These are phyloP conservation scores for Neohortaea acidophila DNA, from an alignment of 495 filamentous ascomycete genomes.

Conservation along the genomic window DNA sequence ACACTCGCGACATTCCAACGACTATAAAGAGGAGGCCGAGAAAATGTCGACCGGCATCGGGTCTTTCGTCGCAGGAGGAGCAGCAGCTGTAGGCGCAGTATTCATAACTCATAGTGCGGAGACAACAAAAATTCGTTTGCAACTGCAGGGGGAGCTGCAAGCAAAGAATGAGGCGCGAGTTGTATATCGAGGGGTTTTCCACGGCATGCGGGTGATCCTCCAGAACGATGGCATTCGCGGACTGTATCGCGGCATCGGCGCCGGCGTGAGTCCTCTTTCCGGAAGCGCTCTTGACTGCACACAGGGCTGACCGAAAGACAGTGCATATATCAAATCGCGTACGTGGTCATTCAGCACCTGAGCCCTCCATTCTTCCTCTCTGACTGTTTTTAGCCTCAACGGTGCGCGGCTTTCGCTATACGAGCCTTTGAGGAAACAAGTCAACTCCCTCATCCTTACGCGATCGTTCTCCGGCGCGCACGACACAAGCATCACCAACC, in stretches of 20 bases:
- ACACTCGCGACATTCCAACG: too few relatives aligned
- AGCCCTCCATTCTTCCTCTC: too few relatives aligned
- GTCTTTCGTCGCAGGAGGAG: constrained; percentile 82
- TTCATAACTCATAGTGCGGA: constrained; percentile 97
- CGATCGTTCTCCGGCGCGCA: constrained; percentile 41
- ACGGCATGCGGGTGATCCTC: constrained; percentile 80
- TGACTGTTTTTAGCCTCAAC: too few relatives aligned
- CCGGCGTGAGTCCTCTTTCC: too few relatives aligned
- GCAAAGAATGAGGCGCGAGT: constrained; percentile 65
- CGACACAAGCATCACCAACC: constrained; percentile 38
- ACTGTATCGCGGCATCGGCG: constrained; percentile 81
- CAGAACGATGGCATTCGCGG: constrained; percentile 80
- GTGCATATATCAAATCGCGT: constrained; percentile 97
- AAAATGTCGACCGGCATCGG: constrained; percentile 24
- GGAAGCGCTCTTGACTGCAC: too few relatives aligned
- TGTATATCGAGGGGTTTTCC: constrained; percentile 82
- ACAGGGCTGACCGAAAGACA: constrained; percentile 23
- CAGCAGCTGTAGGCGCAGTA: constrained; percentile 92
- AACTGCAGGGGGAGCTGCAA: constrained; percentile 93
- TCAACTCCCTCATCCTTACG: constrained; percentile 34
- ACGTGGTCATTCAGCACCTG: too few relatives aligned
- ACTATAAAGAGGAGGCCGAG: not conserved
- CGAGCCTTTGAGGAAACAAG: constrained; percentile 64
- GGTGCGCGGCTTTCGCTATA: constrained; percentile 96
- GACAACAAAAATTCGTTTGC: constrained; percentile 95